Conservation (phyloP, 1,284 basidiomycete genomes). For the Pseudozyma tsukubaensis region DNA sequence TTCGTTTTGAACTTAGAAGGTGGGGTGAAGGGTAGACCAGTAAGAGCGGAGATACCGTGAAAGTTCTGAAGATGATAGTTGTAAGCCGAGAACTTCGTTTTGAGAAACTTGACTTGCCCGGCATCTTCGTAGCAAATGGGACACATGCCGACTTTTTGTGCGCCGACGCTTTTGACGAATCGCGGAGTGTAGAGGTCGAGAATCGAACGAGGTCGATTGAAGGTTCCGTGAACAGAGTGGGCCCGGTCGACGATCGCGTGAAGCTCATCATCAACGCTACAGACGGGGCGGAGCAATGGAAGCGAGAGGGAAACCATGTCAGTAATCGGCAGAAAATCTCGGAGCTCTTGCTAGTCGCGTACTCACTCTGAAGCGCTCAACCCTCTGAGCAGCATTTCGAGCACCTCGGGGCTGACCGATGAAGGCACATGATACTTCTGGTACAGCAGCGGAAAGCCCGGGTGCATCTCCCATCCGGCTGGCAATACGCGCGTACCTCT, state of each 20-base stretch:
- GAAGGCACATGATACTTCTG: slow-evolving; percentile 44
- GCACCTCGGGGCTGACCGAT: slow-evolving; percentile 38
- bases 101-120: slow-evolving; percentile 25
- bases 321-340: no score
- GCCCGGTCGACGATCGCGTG: slow-evolving; percentile 22
- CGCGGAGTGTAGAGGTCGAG: slow-evolving; percentile 59
- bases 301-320: no score
- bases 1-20: slow-evolving; percentile 35
- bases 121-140: slow-evolving; percentile 55
- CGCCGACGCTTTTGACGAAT: slow-evolving; percentile 35
- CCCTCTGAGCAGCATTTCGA: slow-evolving; percentile 28
- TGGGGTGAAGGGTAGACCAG: slow-evolving; percentile 46
- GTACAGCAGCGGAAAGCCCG: slow-evolving; percentile 38
- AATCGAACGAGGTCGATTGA: slow-evolving; percentile 41
- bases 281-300: no score
- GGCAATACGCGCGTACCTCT: slow-evolving; percentile 28
- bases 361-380: slow-evolving; percentile 26
- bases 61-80: slow-evolving; percentile 57
- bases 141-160: slow-evolving; percentile 53
- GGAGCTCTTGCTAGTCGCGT: neutral
- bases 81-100: slow-evolving; percentile 59
- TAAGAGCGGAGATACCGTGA: slow-evolving; percentile 49
- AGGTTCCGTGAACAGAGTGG: slow-evolving; percentile 25
- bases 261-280: slow-evolving; percentile 23
- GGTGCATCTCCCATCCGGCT: slow-evolving; percentile 21